Evolutionary conservation across 768 basidiomycete genomes (phyloP).

Genomic region (Leccinum truebloodii): DNA sequence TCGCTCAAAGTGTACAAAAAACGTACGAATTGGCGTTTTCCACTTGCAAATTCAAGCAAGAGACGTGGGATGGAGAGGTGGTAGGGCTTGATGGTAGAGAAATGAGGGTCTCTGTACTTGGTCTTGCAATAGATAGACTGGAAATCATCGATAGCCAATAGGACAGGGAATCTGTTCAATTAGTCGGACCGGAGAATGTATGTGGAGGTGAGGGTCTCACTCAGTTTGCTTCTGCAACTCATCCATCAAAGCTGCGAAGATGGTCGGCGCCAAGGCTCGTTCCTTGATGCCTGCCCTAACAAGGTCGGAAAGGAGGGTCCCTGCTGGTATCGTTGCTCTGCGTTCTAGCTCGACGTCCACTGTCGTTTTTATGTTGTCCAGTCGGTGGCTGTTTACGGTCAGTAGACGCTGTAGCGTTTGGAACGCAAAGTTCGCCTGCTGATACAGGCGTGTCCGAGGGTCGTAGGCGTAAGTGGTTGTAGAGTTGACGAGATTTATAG

Average conservation of each 20-base stretch:
- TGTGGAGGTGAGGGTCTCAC: conserved; percentile 41
- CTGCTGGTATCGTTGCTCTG: conserved; percentile 44
- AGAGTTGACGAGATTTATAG: conserved; percentile 67
- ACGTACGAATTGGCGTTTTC: conserved; percentile 66
- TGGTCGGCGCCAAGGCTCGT: conserved; percentile 49
- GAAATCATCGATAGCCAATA: conserved; percentile 87
- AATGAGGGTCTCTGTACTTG: conserved; percentile 73
- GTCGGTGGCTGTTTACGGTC: conserved; percentile 51
- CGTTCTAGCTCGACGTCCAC: conserved; percentile 49
- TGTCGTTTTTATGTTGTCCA: conserved; percentile 44
- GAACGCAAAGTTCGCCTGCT: conserved; percentile 66
- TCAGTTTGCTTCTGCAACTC: conserved; percentile 63
- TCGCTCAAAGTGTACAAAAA: neutral
- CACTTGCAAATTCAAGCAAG: conserved; percentile 77
- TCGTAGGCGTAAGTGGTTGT: conserved; percentile 75
- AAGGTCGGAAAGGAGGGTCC: conserved; percentile 54
- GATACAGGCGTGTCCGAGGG: conserved; percentile 71
- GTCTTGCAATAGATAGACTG: conserved; percentile 75
- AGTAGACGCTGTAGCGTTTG: conserved; percentile 64
- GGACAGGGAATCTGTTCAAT: conserved; percentile 62
- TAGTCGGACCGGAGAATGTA: neutral
- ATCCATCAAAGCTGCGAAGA: conserved; percentile 58
- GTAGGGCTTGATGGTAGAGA: conserved; percentile 64
- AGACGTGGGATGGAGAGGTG: conserved; percentile 79
- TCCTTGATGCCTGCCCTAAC: conserved; percentile 60